Percentiles rank a stretch among this genome's conserved stretches.
Conservation (phyloP, 169 alveolate genomes). For the Cryptosporidium tyzzeri region DNA sequence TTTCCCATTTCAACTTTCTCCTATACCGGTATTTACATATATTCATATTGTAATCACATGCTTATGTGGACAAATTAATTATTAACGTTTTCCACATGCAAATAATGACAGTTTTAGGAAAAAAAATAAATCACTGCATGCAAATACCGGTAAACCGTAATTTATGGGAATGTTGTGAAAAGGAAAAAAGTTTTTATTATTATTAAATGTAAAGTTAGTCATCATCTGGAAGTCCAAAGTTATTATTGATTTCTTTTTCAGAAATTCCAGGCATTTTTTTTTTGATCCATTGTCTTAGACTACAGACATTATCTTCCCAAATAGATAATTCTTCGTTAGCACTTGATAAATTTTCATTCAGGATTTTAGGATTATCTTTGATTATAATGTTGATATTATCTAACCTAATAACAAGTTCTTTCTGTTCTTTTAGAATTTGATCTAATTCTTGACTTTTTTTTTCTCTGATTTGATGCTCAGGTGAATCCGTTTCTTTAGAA, state of each 20-base stretch:
- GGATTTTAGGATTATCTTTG: constrained; percentile 58
- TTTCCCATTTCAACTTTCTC: background rate
- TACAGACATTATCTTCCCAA: constrained; percentile 78
- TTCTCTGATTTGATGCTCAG: constrained; percentile 39
- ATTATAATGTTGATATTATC: constrained; percentile 26
- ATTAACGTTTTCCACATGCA: background rate
- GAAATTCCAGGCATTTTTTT: constrained; percentile 73
- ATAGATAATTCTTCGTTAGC: constrained; percentile 7
- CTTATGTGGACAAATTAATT: background rate
- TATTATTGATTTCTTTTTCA: constrained; percentile 65
- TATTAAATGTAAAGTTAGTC: background rate
- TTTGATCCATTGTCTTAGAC: constrained; percentile 66
- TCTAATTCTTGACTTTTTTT: constrained; percentile 39
- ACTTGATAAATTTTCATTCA: constrained; percentile 20
- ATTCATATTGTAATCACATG: background rate
- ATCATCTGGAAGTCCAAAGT: constrained; percentile 77
- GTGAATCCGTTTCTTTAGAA: constrained; percentile 42
- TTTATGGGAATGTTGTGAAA: background rate
- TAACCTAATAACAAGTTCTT: constrained; percentile 11
- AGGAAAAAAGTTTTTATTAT: background rate
- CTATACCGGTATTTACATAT: background rate
- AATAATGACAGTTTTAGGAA: background rate
- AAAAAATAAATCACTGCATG: background rate
- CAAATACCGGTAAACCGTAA: background rate
- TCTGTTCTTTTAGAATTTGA: constrained; percentile 6